Conservation (phyloP, 371 early-diverging fungal species). For the Syncephalastrum monosporum region DNA sequence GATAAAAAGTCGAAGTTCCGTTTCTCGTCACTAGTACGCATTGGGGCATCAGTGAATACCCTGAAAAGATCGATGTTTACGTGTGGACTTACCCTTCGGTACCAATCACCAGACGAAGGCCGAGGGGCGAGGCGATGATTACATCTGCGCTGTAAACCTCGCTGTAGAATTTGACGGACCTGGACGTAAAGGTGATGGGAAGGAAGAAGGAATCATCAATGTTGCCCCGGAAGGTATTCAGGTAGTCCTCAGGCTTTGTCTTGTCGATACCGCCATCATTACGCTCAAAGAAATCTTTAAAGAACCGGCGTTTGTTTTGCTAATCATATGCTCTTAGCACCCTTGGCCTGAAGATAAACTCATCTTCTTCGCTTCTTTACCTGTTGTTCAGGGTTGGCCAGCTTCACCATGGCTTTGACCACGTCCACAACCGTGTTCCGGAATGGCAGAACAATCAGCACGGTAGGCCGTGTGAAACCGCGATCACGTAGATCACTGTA, state of each 20-base stretch:
- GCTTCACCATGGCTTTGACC: conserved; percentile 69
- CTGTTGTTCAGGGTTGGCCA: conserved; percentile 81
- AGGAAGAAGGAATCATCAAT: conserved; percentile 96
- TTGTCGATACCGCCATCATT: conserved; percentile 58
- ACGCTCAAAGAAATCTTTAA: conserved; percentile 67
- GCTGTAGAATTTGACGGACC: conserved; percentile 82
- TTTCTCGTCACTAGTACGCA: conserved; percentile 68
- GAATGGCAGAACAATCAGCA: conserved; percentile 88
- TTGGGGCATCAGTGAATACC: neutral
- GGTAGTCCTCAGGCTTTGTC: conserved; percentile 80
- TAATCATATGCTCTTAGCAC: conserved; percentile 6
- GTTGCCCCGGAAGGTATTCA: conserved; percentile 88
- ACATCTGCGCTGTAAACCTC: conserved; percentile 91
- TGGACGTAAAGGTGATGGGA: conserved; percentile 86
- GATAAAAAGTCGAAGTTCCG: conserved; percentile 92
- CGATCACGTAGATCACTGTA: conserved; percentile 86
- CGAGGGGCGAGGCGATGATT: conserved; percentile 91
- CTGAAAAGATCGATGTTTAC: neutral
- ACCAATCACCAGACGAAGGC: conserved; percentile 85
- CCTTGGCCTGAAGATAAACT: no score
- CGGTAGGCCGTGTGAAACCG: conserved; percentile 93
- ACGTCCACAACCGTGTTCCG: conserved; percentile 81
- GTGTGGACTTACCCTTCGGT: conserved; percentile 58
- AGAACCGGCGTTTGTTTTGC: conserved; percentile 80
- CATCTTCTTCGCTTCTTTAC: conserved; percentile 12